Base-by-base conservation (phyloP, 345 rosid species). In the Populus davidiana region DNA sequence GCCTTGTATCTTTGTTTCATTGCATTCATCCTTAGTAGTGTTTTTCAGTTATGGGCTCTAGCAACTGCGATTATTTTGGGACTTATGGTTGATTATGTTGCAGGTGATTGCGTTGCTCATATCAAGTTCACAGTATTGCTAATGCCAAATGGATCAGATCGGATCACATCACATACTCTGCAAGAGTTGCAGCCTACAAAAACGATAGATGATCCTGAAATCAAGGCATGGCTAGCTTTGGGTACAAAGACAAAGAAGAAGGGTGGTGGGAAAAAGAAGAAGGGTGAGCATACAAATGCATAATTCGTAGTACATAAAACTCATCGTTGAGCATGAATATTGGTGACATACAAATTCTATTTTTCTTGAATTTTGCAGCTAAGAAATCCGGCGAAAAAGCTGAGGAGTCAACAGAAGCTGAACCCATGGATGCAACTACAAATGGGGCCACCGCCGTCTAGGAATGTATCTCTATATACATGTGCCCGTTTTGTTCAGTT, bases 251-350 rank as follows among this genome's bases (percentile, higher is more conserved):
- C 94, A 70, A 96, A 96, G 90, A 96, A 92, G 88, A 92, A 89
- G 52, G 97, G 97, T 75, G 99, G 98, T 71, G 99, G 98, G 77
- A 94, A 92, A 90, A 96, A 92, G 90, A 96, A 96, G 91, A 96
- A 96, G 90, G 99, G 98, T 91, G 80, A 75, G 11, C 16, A 59
- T 3, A 59, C 8, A 18, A 20, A 18, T 0, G 59, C 64, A 23
- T 9, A 8, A 16, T 47, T 47, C 5, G 1, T 4, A 5, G 64
- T 2, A 10, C 29, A n/a, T 10, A 4, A 9, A 59, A 10, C 64
- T 1, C 12, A 59, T 10, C 9, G 27, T 9, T 8, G 16, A 23
- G 29, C 29, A 4, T 59, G 62, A 5, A 21, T 8, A 9, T 1
- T 56, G 23, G 3, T 9, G 64, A 10, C 5, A 3, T 59, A 5